These are phyloP conservation scores for Dipteronia dyeriana DNA, from an alignment of 345 rosid genomes.

Conservation along the genomic window DNA sequence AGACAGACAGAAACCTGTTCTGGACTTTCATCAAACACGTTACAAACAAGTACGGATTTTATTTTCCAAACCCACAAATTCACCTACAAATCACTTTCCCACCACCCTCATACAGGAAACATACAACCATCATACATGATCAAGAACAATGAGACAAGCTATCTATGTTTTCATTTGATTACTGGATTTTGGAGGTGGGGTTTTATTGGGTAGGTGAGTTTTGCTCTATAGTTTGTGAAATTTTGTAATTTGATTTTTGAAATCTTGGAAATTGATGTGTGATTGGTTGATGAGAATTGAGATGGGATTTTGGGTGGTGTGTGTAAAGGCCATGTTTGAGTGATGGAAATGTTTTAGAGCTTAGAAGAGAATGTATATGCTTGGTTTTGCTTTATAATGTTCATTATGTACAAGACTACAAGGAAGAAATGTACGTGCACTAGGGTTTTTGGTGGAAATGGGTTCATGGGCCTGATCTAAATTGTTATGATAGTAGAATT, in stretches of 20 bases:
- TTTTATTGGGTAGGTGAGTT: conserved; percentile 1
- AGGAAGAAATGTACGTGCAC: background rate
- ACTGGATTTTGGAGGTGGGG: conserved; percentile 11
- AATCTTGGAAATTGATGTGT: conserved; percentile 18
- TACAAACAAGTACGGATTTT: no score
- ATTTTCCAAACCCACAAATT: no score
- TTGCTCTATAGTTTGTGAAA: conserved; percentile 7
- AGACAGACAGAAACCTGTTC: no score
- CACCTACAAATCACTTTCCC: no score
- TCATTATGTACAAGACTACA: background rate
- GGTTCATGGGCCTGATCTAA: conserved; percentile 23
- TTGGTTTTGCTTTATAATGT: conserved; percentile 18
- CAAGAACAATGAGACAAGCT: no score
- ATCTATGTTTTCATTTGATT: background rate
- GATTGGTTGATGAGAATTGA: conserved; percentile 18
- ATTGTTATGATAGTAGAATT: background rate
- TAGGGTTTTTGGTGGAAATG: conserved; percentile 25
- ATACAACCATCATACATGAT: no score
- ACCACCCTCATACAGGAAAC: no score
- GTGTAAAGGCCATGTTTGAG: background rate
- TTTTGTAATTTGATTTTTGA: conserved; percentile 11
- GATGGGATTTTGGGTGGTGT: conserved; percentile 1
- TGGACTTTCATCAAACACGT: no score
- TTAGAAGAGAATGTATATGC: background rate
- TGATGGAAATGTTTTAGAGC: conserved; percentile 6